phyloP scores from a whole-genome alignment of 2,329 filamentous ascomycete genomes.

The Basipetospora chlamydospora region DNA sequence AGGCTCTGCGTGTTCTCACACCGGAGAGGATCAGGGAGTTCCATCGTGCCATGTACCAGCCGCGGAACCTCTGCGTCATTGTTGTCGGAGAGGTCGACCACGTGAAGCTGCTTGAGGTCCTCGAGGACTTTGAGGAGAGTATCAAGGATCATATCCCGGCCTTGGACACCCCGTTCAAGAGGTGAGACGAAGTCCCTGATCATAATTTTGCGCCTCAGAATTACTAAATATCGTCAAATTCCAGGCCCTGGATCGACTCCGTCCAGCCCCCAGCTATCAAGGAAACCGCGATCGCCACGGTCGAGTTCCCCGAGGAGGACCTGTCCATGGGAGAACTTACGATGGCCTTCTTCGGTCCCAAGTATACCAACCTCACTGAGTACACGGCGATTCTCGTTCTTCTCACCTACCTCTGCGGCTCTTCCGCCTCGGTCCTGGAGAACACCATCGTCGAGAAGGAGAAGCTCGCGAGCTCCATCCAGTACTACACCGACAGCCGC shows the following conservation, averaged over 20 bases:
- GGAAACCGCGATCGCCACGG: slow-evolving; percentile 58
- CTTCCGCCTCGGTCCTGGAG: slow-evolving; percentile 82
- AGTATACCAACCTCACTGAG: slow-evolving; percentile 54
- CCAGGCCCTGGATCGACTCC: slow-evolving; percentile 79
- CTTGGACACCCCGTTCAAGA: slow-evolving; percentile 58
- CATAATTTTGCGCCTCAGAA: no score
- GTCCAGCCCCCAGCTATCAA: slow-evolving; percentile 58
- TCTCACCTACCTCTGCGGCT: slow-evolving; percentile 78
- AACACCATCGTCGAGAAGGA: slow-evolving; percentile 89
- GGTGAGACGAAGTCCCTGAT: no score
- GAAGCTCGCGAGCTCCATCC: slow-evolving; percentile 75
- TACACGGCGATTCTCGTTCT: slow-evolving; percentile 65
- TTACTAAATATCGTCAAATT: no score
- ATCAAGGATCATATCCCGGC: slow-evolving; percentile 72
- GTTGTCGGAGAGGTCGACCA: slow-evolving; percentile 89
- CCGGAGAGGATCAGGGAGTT: slow-evolving; percentile 87
- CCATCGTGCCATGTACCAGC: slow-evolving; percentile 94
- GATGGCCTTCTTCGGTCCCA: slow-evolving; percentile 75
- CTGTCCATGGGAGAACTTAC: slow-evolving; percentile 83
- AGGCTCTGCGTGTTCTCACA: slow-evolving; percentile 72
- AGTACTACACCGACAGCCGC: slow-evolving; percentile 63
- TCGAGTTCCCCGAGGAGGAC: slow-evolving; percentile 92
- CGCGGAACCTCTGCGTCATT: slow-evolving; percentile 81
- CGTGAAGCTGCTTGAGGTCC: slow-evolving; percentile 58
- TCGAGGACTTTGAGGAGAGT: slow-evolving; percentile 78